Conservation (phyloP, 2,329 filamentous ascomycete species). For the Basipetospora chlamydospora region DNA sequence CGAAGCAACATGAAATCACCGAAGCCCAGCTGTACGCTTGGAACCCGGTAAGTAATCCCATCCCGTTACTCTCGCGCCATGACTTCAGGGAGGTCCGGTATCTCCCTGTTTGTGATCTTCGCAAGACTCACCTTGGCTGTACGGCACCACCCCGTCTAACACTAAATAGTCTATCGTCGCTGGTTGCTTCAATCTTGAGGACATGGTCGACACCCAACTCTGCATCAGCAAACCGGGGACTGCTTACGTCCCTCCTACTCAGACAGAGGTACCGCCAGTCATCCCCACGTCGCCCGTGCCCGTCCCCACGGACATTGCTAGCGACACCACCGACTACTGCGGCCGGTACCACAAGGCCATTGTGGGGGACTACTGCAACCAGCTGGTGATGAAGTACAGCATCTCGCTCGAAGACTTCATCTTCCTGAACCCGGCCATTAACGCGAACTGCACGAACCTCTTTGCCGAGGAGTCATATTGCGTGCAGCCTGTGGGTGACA, state of each 20-base stretch:
- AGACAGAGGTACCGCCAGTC: not conserved
- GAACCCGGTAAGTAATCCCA: constrained; percentile 12
- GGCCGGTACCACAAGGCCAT: constrained; percentile 1
- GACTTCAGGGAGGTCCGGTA: no score
- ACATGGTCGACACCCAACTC: not conserved
- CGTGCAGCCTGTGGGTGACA: constrained; percentile 17
- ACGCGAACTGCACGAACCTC: constrained; percentile 20
- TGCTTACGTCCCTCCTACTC: not conserved
- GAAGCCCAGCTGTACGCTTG: constrained; percentile 10
- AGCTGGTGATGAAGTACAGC: constrained; percentile 14
- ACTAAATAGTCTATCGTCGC: no score
- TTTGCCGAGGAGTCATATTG: constrained; percentile 17
- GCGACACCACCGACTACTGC: not conserved
- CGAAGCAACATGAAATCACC: constrained; percentile 7
- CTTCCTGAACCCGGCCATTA: constrained; percentile 18
- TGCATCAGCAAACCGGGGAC: not conserved
- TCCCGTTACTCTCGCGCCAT: no score
- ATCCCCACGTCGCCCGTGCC: not conserved
- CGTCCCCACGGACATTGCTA: not conserved
- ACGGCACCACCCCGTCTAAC: no score
- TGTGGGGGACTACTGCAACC: constrained; percentile 19
- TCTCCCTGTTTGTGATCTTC: no score
- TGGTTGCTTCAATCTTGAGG: not conserved
- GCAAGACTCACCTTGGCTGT: no score
- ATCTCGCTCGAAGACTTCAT: constrained; percentile 18